Evolutionary conservation across 2,329 filamentous ascomycete species (phyloP), one percentile per base, ranked within the genome.

Genomic region (Aspergillus chevalieri): DNA sequence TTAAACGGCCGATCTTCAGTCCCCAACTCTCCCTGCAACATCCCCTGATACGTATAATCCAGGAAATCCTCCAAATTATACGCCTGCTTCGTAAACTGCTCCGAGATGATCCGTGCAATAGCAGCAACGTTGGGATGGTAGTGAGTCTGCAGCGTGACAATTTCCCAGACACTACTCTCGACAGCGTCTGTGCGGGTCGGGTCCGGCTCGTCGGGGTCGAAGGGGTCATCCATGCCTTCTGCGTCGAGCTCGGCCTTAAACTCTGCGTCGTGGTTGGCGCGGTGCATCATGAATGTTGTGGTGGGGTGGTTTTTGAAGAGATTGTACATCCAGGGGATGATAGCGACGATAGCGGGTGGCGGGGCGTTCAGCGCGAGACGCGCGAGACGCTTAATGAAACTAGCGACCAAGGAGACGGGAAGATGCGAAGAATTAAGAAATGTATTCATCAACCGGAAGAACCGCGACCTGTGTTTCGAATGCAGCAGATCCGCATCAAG

Each of bases 21-120:
- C 0, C 70, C 70, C 55, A 95, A 76, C 68, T 98, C 93, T 3
- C 85, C 85, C 52, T 93, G 88, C 41, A 97, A 72, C 65, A 98
- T 82, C 7, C 69, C 72, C 50, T 71, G 66, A 70, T 97, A 98
- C 0, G 89, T 92, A 67, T 97, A 90, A 65, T 98, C 93, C 44
- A 97, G 73, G 70, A 98, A 98, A 65, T 98, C 93, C 65, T 98
- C 93, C n/a, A 96, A 73, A 60, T 90, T 93, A 70, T 97, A 98
- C 2, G 86, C 80, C 58, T 90, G 85, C 73, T 98, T 98, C 2
- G 93, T 98, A 68, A 97, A 98, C 67, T 97, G 93, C 71, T 97
- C 90, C 2, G 88, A 88, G 50, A 98, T 83, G 55, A 98, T 95
- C 70, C 90, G 93, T 42, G 90, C 86, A 58, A 98, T 83, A 2